Evolutionary conservation across 306 rosid genomes (phyloP).

Genomic region (Lathyrus aphaca): DNA sequence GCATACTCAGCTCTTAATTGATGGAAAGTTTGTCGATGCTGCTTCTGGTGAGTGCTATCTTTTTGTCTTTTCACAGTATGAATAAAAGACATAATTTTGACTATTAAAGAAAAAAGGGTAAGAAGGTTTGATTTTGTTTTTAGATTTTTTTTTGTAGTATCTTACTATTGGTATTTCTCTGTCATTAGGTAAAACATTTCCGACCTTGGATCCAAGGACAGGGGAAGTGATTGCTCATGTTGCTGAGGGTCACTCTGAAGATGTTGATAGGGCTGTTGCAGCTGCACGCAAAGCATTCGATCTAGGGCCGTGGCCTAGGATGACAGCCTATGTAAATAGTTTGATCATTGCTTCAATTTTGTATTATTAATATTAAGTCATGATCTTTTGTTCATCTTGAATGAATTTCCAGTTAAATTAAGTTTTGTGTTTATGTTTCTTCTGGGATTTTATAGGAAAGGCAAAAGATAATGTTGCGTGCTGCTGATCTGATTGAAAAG

Average conservation of each 20-base stretch:
- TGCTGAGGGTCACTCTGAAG: slow-evolving; percentile 84
- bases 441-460: slow-evolving; percentile 59
- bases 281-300: slow-evolving; percentile 92
- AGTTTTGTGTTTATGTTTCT: not conserved
- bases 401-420: slow-evolving; percentile 10
- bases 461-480: slow-evolving; percentile 63
- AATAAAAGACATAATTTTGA: not conserved
- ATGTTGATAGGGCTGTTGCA: slow-evolving; percentile 80
- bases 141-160: slow-evolving; percentile 18
- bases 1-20: slow-evolving; percentile 67
- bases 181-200: slow-evolving; percentile 72
- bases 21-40: slow-evolving; percentile 81
- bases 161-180: slow-evolving; percentile 31
- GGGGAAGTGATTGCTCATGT: slow-evolving; percentile 85
- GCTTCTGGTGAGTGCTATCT: slow-evolving; percentile 67
- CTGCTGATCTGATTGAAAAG: slow-evolving; percentile 81
- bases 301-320: slow-evolving; percentile 91
- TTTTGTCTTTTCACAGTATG: not conserved
- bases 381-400: slow-evolving; percentile 17
- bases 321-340: slow-evolving; percentile 80
- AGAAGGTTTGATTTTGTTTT: not conserved
- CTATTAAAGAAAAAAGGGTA: not conserved
- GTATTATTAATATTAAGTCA: slow-evolving; percentile 5
- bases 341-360: slow-evolving; percentile 7
- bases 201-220: slow-evolving; percentile 82